Evolutionary conservation across 139 green algal genomes (phyloP).

Genomic region (Spirogloea muscicola): DNA sequence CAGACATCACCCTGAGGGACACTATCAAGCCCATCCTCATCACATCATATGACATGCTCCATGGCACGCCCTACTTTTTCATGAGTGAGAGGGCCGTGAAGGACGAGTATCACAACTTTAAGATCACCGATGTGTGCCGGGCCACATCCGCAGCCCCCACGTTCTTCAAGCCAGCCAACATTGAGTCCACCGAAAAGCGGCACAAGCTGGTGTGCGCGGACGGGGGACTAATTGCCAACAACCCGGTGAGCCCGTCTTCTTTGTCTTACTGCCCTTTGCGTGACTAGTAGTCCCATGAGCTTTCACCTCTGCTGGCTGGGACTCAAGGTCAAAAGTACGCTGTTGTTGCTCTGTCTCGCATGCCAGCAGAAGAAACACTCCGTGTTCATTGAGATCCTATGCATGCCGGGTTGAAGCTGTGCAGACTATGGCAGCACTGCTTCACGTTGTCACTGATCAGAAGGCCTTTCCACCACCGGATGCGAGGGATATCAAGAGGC

Average conservation of each 20-base stretch:
- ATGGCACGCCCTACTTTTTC: slow-evolving; percentile 16
- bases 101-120: background rate
- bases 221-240: slow-evolving; percentile 9
- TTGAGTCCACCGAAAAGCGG: background rate
- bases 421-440: background rate
- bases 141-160: slow-evolving; percentile 1
- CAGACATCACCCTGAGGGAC: slow-evolving; percentile 5
- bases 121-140: background rate
- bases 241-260: slow-evolving; percentile 11
- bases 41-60: slow-evolving; percentile 16
- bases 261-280: background rate
- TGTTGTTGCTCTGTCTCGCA: too few species aligned
- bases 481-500: background rate
- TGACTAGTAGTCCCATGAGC: background rate
- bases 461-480: background rate
- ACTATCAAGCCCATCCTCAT: background rate
- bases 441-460: background rate
- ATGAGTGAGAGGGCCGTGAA: background rate
- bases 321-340: too few species aligned
- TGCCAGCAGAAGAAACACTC: too few species aligned
- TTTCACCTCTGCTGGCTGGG: too few species aligned
- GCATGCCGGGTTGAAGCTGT: background rate
- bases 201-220: slow-evolving; percentile 3
- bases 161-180: slow-evolving; percentile 9
- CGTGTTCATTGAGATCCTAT: too few species aligned